Conservation (phyloP, 768 basidiomycete species). For the Ephemerocybe angulata region DNA sequence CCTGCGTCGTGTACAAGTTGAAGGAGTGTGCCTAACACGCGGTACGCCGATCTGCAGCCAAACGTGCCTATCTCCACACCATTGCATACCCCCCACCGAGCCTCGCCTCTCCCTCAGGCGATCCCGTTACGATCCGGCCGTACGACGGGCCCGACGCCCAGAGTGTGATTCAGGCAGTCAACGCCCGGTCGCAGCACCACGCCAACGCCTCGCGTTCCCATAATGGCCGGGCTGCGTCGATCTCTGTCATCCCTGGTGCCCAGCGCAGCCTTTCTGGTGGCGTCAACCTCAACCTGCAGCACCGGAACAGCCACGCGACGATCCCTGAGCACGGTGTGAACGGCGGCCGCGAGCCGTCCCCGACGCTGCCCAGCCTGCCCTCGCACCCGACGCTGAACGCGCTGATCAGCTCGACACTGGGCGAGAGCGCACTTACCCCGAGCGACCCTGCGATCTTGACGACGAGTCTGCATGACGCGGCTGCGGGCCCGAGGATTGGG, state of each 20-base stretch:
- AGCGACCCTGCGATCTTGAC: constrained; percentile 70
- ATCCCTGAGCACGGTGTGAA: constrained; percentile 51
- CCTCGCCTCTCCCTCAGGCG: constrained; percentile 53
- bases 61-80: constrained; percentile 90
- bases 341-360: constrained; percentile 68
- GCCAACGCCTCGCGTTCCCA: constrained; percentile 66
- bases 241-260: constrained; percentile 56
- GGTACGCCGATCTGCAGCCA: constrained; percentile 49
- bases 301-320: constrained; percentile 41
- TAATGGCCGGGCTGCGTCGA: constrained; percentile 63
- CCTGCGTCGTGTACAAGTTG: constrained; percentile 8
- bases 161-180: constrained; percentile 76
- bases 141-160: constrained; percentile 96
- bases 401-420: constrained; percentile 73
- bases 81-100: constrained; percentile 78
- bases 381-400: constrained; percentile 83
- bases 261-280: constrained; percentile 35
- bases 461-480: constrained; percentile 43
- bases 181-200: constrained; percentile 64
- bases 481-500: constrained; percentile 74
- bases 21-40: no score
- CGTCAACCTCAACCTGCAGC: constrained; percentile 17
- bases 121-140: constrained; percentile 68
- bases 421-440: constrained; percentile 42
- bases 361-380: constrained; percentile 76